These are phyloP conservation scores for Macaranga tanarius DNA, from an alignment of 441 rosid genomes.

Conservation along the genomic window DNA sequence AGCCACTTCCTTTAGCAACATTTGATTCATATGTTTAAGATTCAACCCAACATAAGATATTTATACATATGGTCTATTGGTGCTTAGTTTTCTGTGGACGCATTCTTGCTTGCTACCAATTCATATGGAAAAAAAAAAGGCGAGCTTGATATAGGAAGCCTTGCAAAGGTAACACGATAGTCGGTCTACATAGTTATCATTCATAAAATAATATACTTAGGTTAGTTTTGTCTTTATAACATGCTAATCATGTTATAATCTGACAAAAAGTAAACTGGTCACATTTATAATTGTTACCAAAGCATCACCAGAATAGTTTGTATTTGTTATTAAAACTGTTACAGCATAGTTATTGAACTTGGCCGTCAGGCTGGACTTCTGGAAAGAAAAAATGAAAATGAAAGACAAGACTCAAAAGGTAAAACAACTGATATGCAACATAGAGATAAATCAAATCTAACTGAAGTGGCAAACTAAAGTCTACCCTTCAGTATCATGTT, in stretches of 20 bases:
- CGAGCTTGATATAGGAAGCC: not conserved
- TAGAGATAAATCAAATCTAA: not conserved
- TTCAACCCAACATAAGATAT: not conserved
- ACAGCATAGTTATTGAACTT: not conserved
- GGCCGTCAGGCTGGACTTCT: not conserved
- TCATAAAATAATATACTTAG: not conserved
- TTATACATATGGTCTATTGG: not conserved
- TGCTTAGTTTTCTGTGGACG: not conserved
- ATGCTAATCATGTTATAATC: not conserved
- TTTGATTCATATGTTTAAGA: too few species aligned
- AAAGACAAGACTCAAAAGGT: not conserved
- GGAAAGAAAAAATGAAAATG: not conserved
- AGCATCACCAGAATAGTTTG: not conserved
- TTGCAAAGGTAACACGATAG: not conserved
- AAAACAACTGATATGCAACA: not conserved
- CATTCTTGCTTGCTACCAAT: not conserved
- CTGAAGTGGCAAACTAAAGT: not conserved
- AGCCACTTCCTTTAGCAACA: not conserved
- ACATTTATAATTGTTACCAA: not conserved
- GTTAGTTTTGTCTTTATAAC: not conserved
- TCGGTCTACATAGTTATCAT: not conserved
- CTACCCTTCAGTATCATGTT: too few species aligned
- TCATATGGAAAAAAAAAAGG: not conserved
- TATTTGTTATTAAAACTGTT: not conserved
- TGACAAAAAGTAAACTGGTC: not conserved